Base-by-base conservation (phyloP, 73 alveolate species). In the Strombidium stylifer region DNA sequence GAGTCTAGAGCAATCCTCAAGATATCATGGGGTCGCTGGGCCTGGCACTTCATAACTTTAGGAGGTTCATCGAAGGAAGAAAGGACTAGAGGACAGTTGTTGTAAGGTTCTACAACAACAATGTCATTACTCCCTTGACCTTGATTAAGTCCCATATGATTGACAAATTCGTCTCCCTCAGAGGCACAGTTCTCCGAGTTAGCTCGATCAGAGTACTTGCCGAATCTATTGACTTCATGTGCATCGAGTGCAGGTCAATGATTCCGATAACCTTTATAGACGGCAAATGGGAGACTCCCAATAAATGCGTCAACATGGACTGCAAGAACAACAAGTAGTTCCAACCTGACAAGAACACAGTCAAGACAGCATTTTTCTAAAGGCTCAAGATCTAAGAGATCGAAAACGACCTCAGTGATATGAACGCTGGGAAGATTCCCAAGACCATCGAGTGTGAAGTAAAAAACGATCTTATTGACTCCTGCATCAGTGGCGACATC, bases 401-500 rank as follows among this genome's bases (percentile, higher is more conserved):
- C 35, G 86, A 81, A 28, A 84, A 75, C 41, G 94, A 84, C 51
- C 36, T 69, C 15, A 73, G 62, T 34, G 86, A 76, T 47, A 69
- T 74, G 4, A 79, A 79, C 51, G 87, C 89, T 15, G 93, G 93
- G 11, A 83, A 79, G 49, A 45, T 83, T 56, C 93, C 93, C n/a
- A 74, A 79, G 44, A 74, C 89, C 45, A 67, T 83, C 42, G 93
- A 82, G 34, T 65, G 87, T 40, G 97, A 88, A 48, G 48, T 88
- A 30, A 69, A 83, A 52, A 91, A 88, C 40, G 88, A 81, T 47
- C 61, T 81, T 18, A 88, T 88, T 14, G 88, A 79, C 44, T 61
- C 82, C 36, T 74, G 86, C 45, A 88, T 88, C 60, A 64, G 85
- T 31, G 97, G 97, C 8, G 97, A 88, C 56, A 78, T 75, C 14